Conservation (phyloP, 805 yeast genomes). For the Cyberlindnera euphorbiae region DNA sequence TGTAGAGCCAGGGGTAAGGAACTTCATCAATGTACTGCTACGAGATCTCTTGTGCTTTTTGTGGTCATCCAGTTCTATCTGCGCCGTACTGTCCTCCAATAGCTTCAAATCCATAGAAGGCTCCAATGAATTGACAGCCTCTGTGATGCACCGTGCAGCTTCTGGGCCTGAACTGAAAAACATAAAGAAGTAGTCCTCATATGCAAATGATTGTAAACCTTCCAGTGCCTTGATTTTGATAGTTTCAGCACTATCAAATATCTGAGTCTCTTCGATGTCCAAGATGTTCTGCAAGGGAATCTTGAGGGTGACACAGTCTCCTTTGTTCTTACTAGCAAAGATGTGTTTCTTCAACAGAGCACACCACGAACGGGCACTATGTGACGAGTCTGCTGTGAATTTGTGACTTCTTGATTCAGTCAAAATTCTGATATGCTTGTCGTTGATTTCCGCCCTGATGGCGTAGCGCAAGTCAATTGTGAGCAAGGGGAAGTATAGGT, state of each 20-base stretch:
- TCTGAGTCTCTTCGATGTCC: conserved; percentile 51
- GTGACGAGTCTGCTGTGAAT: conserved; percentile 69
- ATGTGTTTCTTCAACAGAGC: conserved; percentile 68
- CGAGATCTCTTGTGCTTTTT: conserved; percentile 1
- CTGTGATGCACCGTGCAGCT: conserved; percentile 37
- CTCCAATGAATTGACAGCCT: conserved; percentile 27
- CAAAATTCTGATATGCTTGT: conserved; percentile 40
- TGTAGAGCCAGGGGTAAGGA: not conserved
- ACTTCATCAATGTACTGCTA: conserved; percentile 2
- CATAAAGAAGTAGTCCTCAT: conserved; percentile 69
- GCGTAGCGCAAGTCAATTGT: conserved; percentile 71
- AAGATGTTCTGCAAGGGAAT: conserved; percentile 68
- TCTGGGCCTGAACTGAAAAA: conserved; percentile 52
- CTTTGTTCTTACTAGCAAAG: conserved; percentile 66
- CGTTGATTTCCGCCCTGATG: conserved; percentile 45
- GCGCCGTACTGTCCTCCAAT: conserved; percentile 9
- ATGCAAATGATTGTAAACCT: conserved; percentile 43
- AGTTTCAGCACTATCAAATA: conserved; percentile 53
- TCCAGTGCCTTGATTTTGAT: conserved; percentile 60
- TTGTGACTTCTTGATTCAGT: conserved; percentile 55
- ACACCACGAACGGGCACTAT: conserved; percentile 78
- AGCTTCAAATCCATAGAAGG: conserved; percentile 1
- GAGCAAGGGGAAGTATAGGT: conserved; percentile 76
- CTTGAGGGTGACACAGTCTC: conserved; percentile 69
- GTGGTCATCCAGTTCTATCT: not conserved